Percentiles rank a stretch among this genome's conserved stretches.
Evolutionary conservation across 208 protist genomes (phyloP).

Genomic region (Leishmania amazonensis): DNA sequence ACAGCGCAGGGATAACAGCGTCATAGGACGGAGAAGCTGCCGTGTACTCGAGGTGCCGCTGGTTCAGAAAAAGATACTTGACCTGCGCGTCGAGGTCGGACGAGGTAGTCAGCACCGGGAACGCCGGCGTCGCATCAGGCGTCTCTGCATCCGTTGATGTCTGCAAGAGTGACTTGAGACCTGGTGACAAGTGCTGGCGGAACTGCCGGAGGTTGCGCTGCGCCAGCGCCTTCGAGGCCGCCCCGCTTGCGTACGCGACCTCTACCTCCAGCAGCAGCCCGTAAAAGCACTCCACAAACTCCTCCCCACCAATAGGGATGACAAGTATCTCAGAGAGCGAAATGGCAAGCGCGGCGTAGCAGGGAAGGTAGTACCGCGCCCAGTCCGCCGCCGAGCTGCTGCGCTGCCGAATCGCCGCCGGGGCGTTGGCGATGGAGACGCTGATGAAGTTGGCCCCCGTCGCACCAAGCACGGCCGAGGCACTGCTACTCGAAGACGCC

Average conservation of each 20-base stretch:
- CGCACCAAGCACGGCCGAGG: background rate
- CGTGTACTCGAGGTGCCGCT: constrained; percentile 39
- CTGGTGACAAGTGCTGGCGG: constrained; percentile 47
- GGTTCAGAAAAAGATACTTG: constrained; percentile 65
- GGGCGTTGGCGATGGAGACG: constrained; percentile 34
- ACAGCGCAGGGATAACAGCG: constrained; percentile 56
- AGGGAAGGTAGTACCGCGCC: constrained; percentile 46
- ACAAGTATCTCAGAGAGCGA: constrained; percentile 71
- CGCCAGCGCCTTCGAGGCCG: constrained; percentile 51
- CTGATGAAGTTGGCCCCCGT: background rate
- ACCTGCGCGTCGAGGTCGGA: constrained; percentile 31
- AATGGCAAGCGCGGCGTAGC: constrained; percentile 52
- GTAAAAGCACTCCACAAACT: constrained; percentile 72
- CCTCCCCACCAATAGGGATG: constrained; percentile 40
- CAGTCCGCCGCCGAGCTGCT: constrained; percentile 28
- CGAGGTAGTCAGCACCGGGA: constrained; percentile 2
- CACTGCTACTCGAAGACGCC: background rate
- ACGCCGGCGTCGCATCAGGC: background rate
- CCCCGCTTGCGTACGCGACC: constrained; percentile 46
- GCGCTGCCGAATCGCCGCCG: constrained; percentile 29
- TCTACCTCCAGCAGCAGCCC: constrained; percentile 73
- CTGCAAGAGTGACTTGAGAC: constrained; percentile 18
- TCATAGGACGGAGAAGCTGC: constrained; percentile 54
- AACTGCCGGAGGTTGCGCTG: constrained; percentile 55
- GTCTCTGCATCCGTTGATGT: constrained; percentile 5